Conservation (phyloP, 495 filamentous ascomycete species). For the Penicillium odoratum region DNA sequence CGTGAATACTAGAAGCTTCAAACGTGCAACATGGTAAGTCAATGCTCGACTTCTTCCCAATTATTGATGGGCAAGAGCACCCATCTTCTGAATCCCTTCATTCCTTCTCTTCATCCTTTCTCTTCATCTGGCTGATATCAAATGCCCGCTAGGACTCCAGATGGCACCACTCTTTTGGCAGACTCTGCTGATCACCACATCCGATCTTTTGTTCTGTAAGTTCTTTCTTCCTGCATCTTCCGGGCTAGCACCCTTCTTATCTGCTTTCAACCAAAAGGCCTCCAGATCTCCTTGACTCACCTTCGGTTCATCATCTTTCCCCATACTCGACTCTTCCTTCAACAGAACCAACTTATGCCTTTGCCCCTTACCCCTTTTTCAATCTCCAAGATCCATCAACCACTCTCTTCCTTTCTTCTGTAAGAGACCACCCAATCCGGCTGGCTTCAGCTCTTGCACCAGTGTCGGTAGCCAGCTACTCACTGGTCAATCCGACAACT, state of each 20-base stretch:
- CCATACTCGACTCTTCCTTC: conserved; percentile 62
- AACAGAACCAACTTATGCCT: conserved; percentile 69
- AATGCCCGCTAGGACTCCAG: conserved; percentile 59
- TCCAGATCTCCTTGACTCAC: conserved; percentile 63
- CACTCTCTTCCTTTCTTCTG: conserved; percentile 66
- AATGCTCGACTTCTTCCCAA: too few species aligned
- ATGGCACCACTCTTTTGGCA: conserved; percentile 82
- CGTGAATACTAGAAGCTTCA: conserved; percentile 49
- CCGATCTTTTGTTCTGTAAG: conserved; percentile 67
- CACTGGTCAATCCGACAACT: conserved; percentile 68
- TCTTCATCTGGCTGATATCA: neutral
- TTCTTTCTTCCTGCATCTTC: conserved; percentile 2
- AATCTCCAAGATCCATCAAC: conserved; percentile 63
- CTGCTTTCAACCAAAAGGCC: conserved; percentile 42
- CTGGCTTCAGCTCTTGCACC: conserved; percentile 60
- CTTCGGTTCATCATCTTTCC: conserved; percentile 48
- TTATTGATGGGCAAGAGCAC: too few species aligned
- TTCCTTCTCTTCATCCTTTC: too few species aligned
- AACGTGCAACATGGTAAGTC: conserved; percentile 58
- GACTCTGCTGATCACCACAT: conserved; percentile 66
- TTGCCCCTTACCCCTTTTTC: conserved; percentile 73
- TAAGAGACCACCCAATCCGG: conserved; percentile 72
- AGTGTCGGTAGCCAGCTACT: conserved; percentile 60
- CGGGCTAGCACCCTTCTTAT: neutral
- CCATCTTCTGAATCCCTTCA: neutral